Percentiles rank a stretch among this genome's conserved stretches.
Conservation (phyloP, 768 basidiomycete genomes). For the Mycena rosella region DNA sequence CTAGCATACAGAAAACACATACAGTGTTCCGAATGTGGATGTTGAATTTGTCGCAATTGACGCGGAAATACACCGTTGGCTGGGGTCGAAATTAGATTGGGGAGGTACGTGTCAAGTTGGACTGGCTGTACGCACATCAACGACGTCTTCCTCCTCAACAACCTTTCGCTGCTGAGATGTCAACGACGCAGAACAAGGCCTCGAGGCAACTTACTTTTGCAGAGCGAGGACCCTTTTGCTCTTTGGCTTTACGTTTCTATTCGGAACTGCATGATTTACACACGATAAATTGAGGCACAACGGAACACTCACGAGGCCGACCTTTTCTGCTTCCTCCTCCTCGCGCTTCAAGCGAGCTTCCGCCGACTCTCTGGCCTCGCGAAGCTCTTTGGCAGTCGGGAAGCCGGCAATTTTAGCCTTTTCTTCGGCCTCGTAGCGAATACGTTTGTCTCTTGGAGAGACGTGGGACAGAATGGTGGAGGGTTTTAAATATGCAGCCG, state of each 20-base stretch:
- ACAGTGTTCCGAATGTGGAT: conserved; percentile 91
- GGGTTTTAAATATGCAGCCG: conserved; percentile 80
- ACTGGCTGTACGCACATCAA: conserved; percentile 69
- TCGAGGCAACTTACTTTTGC: conserved; percentile 60
- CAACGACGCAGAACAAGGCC: conserved; percentile 4
- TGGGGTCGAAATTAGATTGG: conserved; percentile 44
- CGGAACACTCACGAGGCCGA: conserved; percentile 71
- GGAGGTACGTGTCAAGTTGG: not conserved
- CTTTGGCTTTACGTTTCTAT: conserved; percentile 76
- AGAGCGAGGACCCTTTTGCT: conserved; percentile 59
- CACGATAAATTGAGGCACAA: conserved; percentile 16
- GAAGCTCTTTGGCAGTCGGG: conserved; percentile 84
- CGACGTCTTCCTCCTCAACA: conserved; percentile 64
- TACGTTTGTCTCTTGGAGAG: conserved; percentile 84
- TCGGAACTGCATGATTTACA: conserved; percentile 41
- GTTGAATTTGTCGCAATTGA: conserved; percentile 92
- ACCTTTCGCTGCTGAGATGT: conserved; percentile 54
- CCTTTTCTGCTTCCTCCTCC: conserved; percentile 79
- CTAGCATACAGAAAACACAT: conserved; percentile 38
- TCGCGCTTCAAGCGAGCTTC: conserved; percentile 73
- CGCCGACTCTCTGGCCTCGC: conserved; percentile 77
- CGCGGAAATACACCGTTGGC: conserved; percentile 83
- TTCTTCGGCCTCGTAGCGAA: conserved; percentile 85
- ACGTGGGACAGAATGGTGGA: conserved; percentile 83
- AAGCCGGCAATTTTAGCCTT: conserved; percentile 80